A percentile compares a stretch with the other conserved stretches of the same genome.
Conservation (phyloP, 192 early-diverging fungal genomes). For the Coemansia sp. region DNA sequence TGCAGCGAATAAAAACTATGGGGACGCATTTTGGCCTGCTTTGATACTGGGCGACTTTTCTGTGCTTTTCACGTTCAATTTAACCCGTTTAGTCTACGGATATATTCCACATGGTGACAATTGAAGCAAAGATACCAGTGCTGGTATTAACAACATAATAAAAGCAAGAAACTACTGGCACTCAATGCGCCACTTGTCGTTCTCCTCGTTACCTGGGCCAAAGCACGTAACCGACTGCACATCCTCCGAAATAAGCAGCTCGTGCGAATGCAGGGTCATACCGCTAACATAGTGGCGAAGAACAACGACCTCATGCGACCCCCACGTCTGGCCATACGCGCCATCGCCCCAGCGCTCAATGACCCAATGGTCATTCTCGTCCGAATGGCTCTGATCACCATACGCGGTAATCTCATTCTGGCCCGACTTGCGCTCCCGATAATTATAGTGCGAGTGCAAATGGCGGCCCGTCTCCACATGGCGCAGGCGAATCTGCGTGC, state of each 20-base stretch:
- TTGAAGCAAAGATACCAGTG: no score
- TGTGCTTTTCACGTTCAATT: no score
- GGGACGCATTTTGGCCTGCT: no score
- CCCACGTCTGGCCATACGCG: conserved; percentile 52
- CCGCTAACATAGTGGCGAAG: conserved; percentile 57
- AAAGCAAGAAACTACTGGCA: conserved; percentile 9
- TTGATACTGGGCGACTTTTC: no score
- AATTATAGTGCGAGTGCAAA: conserved; percentile 58
- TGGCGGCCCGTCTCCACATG: conserved; percentile 55
- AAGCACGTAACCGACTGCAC: conserved; percentile 57
- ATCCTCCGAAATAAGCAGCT: conserved; percentile 43
- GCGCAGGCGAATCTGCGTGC: conserved; percentile 55
- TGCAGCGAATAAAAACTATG: no score
- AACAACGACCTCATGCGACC: conserved; percentile 40
- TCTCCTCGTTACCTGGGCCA: conserved; percentile 54
- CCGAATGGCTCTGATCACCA: conserved; percentile 49
- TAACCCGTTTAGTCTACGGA: no score
- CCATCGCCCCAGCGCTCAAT: conserved; percentile 55
- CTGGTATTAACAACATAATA: background rate
- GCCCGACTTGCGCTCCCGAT: conserved; percentile 45
- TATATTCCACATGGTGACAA: no score
- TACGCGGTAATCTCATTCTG: conserved; percentile 60
- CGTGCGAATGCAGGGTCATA: conserved; percentile 53
- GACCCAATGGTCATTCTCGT: conserved; percentile 60
- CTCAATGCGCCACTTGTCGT: conserved; percentile 54